phyloP scores from a whole-genome alignment of 2,329 filamentous ascomycete genomes.

The Neocucurbitaria cava region DNA sequence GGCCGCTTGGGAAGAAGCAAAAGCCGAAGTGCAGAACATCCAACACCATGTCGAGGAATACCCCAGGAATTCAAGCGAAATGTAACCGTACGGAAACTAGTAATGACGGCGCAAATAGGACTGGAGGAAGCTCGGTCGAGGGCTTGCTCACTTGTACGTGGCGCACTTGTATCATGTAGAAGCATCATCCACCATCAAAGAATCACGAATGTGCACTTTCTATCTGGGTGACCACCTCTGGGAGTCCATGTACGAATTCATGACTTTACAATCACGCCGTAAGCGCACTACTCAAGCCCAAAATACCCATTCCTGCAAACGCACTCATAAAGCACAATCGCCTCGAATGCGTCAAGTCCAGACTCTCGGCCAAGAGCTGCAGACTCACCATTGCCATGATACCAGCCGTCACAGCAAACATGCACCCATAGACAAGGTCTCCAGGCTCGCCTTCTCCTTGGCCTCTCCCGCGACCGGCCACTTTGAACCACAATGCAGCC shows the following conservation, averaged over 20 bases:
- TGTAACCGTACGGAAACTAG: constrained; percentile 14
- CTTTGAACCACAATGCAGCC: constrained; percentile 84
- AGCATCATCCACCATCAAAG: not conserved
- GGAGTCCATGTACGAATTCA: not conserved
- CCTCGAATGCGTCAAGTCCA: constrained; percentile 81
- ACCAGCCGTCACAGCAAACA: constrained; percentile 89
- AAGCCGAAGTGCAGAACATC: constrained; percentile 87
- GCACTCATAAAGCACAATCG: constrained; percentile 80
- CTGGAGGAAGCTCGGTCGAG: not conserved
- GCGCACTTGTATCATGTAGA: not conserved
- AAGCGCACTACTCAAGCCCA: constrained; percentile 84
- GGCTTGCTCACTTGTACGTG: not conserved
- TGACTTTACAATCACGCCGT: constrained; percentile 60
- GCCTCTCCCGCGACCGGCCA: constrained; percentile 62
- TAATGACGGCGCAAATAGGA: not conserved
- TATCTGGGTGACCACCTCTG: not conserved
- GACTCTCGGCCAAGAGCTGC: constrained; percentile 84
- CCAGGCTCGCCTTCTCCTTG: constrained; percentile 56
- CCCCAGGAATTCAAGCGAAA: constrained; percentile 21
- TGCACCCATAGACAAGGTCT: constrained; percentile 71
- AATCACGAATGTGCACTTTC: not conserved
- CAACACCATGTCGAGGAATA: constrained; percentile 52
- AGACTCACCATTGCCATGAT: constrained; percentile 96
- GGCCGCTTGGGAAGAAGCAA: constrained; percentile 91
- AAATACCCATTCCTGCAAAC: constrained; percentile 84